Evolutionary conservation across 352 stramenopile species (phyloP), one percentile per base, ranked within the genome.

Genomic region (Pythium aristosporum): DNA sequence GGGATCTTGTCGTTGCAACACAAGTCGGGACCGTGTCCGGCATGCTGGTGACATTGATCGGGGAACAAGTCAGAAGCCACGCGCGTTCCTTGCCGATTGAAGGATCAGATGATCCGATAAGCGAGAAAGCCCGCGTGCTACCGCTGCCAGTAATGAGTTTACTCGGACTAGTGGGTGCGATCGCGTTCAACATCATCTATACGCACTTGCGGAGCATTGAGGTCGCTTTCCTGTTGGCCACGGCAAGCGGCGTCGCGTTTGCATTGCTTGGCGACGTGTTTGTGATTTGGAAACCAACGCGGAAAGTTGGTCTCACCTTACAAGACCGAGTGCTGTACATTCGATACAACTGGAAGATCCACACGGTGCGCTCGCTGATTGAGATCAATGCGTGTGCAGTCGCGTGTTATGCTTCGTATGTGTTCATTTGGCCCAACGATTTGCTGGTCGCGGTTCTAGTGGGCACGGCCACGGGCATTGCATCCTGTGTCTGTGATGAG

Each of bases 111-210:
- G 74, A 82, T 36, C 51, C 68, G 39, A 69, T 76, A 30, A 69
- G 66, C 20, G 80, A 89, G 39, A 89, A 91, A 48, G 79, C 73
- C 1, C 80, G 89, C 37, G 83, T 95, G 21, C 69, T 95, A 4
- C 82, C 87, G 13, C 73, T 95, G 1, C 87, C 87, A 13, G 82
- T 95, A n/a, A 95, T 95, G 68, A 75, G 75, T 46, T 54, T 95
- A 28, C 73, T 95, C 3, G 83, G 84, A 3, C 71, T 95, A 0
- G 76, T 95, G 6, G 87, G 87, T 39, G 81, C 73, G 2, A 82
- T 95, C 15, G 84, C 85, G 7, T 95, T 95, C 66, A 95, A 95
- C 68, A 90, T 87, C 57, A 95, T 95, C 67, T 95, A 93, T 67
- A 93, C 87, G 5, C 78, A 95, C 28, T 57, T 93, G 34, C 72